These are phyloP conservation scores for Moniliella sp. DNA, from an alignment of 1,284 basidiomycete genomes.

Conservation along the genomic window DNA sequence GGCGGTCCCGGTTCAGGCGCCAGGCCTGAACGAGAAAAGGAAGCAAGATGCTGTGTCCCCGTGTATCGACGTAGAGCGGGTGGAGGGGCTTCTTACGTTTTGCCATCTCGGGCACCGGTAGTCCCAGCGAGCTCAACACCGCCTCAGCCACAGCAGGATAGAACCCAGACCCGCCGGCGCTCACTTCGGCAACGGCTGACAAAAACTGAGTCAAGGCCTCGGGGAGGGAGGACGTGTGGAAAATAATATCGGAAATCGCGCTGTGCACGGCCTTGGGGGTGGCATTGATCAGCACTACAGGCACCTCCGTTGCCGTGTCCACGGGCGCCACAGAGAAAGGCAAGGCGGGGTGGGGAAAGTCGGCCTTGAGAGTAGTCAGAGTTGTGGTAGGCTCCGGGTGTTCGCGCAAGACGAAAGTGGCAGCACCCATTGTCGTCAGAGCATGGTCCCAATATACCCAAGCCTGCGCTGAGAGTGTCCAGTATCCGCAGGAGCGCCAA, in stretches of 20 bases:
- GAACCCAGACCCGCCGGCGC: constrained; percentile 41
- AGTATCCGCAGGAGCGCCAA: neutral
- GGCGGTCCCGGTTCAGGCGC: constrained; percentile 58
- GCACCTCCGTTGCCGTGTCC: constrained; percentile 1
- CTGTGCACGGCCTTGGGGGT: constrained; percentile 3
- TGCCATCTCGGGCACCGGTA: constrained; percentile 1
- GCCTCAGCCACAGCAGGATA: constrained; percentile 5
- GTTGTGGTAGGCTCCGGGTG: no score
- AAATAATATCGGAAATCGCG: constrained; percentile 15
- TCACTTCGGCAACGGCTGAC: constrained; percentile 58
- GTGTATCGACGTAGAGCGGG: constrained; percentile 25
- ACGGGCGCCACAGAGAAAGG: constrained; percentile 1
- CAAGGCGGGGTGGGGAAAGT: no score
- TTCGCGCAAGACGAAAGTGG: constrained; percentile 5
- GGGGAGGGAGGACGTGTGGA: constrained; percentile 47
- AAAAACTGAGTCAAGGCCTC: constrained; percentile 61
- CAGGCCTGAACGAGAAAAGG: constrained; percentile 59
- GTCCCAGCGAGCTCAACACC: constrained; percentile 1
- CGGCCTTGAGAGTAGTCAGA: no score
- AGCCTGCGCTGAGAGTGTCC: constrained; percentile 52
- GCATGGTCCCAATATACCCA: constrained; percentile 78
- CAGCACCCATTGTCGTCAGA: constrained; percentile 41
- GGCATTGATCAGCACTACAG: constrained; percentile 2
- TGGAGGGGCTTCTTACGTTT: neutral
- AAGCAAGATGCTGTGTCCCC: constrained; percentile 49